Percentiles rank a stretch among this genome's conserved stretches.
Conservation (phyloP, 1,284 basidiomycete species). For the Mycena citricolor region DNA sequence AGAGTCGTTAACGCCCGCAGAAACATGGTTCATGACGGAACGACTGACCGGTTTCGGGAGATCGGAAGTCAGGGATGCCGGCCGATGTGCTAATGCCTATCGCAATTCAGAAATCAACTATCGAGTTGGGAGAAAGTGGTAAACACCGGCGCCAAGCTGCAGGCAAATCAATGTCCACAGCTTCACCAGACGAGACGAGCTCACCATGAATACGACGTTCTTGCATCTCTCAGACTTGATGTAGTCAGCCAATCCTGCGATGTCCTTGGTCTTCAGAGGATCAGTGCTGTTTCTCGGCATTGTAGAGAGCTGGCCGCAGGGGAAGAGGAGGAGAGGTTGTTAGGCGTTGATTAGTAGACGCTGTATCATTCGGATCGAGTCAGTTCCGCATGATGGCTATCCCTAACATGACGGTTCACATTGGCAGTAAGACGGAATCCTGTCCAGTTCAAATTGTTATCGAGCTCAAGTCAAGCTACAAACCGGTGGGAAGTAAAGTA, state of each 20-base stretch:
- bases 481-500: no score
- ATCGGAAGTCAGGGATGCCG: slow-evolving; percentile 80
- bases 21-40: background rate
- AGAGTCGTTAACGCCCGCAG: background rate
- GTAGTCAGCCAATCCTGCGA: slow-evolving; percentile 61
- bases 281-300: no score
- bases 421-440: background rate
- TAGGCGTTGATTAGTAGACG: background rate
- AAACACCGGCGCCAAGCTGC: slow-evolving; percentile 63
- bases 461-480: no score
- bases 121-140: slow-evolving; percentile 13
- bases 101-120: background rate
- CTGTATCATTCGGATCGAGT: background rate
- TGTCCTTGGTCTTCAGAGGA: background rate
- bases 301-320: background rate
- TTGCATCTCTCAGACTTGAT: slow-evolving; percentile 66
- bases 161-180: slow-evolving; percentile 2
- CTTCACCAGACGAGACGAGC: slow-evolving; percentile 23
- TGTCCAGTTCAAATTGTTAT: no score
- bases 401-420: background rate
- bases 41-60: slow-evolving; percentile 65
- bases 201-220: slow-evolving; percentile 73
- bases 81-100: slow-evolving; percentile 76
- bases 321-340: background rate
- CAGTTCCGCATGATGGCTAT: background rate